Conservation (phyloP, 2,329 filamentous ascomycete species). For the Nothophaeocryptopus gaeumannii region DNA sequence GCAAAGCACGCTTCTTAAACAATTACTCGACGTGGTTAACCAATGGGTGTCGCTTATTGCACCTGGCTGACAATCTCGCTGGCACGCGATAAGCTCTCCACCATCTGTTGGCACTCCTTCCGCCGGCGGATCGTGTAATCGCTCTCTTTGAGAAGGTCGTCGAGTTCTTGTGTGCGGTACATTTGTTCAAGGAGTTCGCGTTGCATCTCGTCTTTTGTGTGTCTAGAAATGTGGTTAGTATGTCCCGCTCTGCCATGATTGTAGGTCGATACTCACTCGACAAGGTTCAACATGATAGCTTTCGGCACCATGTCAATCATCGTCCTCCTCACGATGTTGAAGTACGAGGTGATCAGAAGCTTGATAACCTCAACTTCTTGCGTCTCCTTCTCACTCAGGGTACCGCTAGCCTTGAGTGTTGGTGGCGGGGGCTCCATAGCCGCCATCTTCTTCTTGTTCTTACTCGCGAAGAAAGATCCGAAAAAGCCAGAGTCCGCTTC, state of each 20-base stretch:
- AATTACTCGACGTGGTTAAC: background rate
- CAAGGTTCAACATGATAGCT: conserved; percentile 95
- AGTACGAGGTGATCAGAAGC: conserved; percentile 93
- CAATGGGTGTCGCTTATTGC: conserved; percentile 42
- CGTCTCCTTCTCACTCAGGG: conserved; percentile 86
- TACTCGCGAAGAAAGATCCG: conserved; percentile 95
- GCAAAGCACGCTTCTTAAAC: background rate
- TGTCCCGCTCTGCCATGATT: background rate
- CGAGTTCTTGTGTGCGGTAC: conserved; percentile 86
- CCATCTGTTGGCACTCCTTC: conserved; percentile 99
- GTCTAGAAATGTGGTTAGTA: conserved; percentile 50
- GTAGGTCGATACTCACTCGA: conserved; percentile 65
- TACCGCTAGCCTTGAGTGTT: conserved; percentile 89
- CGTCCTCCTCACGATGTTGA: conserved; percentile 94
- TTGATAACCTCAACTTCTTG: conserved; percentile 99
- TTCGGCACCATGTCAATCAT: conserved; percentile 99
- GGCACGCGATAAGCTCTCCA: conserved; percentile 77
- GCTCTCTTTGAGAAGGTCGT: conserved; percentile 94
- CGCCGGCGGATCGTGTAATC: conserved; percentile 92
- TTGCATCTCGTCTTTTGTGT: conserved; percentile 98
- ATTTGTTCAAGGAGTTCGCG: conserved; percentile 94
- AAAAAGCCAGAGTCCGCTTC: conserved; percentile 71
- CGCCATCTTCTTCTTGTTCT: conserved; percentile 99
- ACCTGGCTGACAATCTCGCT: conserved; percentile 92
- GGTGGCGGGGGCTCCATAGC: conserved; percentile 96